Conservation (phyloP, 139 green algal genomes). For the Chlorella ohadii region DNA sequence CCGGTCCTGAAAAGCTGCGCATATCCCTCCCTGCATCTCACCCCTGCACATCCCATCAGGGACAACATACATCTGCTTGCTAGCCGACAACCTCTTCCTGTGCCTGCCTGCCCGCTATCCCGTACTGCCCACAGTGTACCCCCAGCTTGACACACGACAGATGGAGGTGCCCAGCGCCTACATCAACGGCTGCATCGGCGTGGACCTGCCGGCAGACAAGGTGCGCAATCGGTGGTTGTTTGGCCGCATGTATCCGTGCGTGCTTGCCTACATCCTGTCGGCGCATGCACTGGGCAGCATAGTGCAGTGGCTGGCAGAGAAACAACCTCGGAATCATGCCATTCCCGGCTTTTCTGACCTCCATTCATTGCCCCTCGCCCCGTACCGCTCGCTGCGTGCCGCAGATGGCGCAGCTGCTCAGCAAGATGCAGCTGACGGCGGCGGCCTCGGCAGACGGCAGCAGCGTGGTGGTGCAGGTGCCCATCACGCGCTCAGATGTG, state of each 20-base stretch:
- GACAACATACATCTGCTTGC: too few relatives aligned
- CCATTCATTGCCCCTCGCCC: too few relatives aligned
- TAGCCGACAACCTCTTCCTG: too few relatives aligned
- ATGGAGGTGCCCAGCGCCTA: constrained; percentile 77
- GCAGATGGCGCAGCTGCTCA: constrained; percentile 77
- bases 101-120: background rate
- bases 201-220: constrained; percentile 45
- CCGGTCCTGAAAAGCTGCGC: constrained; percentile 23
- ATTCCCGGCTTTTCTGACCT: too few relatives aligned
- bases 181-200: constrained; percentile 88
- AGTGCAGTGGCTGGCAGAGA: too few relatives aligned
- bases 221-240: background rate
- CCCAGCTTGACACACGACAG: constrained; percentile 72
- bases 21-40: background rate
- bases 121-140: constrained; percentile 73
- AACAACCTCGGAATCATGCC: too few relatives aligned
- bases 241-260: too few relatives aligned
- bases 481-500: constrained; percentile 92
- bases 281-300: too few relatives aligned
- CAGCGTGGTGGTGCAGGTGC: constrained; percentile 64
- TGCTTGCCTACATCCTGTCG: too few relatives aligned
- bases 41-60: too few relatives aligned
- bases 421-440: constrained; percentile 86
- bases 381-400: background rate
- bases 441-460: background rate